Percentiles rank a stretch among this genome's conserved stretches.
Conservation (phyloP, 805 yeast genomes). For the Torulaspora delbrueckii region DNA sequence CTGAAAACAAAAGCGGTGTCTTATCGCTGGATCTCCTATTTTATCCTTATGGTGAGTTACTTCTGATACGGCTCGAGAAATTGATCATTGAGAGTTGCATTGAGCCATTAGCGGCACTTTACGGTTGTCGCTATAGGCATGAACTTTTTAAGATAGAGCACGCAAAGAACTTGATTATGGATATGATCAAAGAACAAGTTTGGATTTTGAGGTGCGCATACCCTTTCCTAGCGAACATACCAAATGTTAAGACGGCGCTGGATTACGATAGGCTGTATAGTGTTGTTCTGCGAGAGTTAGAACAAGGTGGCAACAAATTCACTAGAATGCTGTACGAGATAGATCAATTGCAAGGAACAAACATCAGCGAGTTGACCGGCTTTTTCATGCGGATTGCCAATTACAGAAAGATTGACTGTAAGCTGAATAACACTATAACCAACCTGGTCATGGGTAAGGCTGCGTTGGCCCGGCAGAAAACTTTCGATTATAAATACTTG, state of each 20-base stretch:
- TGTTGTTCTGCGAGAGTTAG: conserved; percentile 33
- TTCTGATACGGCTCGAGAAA: conserved; percentile 21
- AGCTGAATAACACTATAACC: conserved; percentile 44
- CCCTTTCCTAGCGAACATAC: conserved; percentile 19
- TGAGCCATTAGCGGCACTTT: conserved; percentile 25
- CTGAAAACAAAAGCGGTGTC: conserved; percentile 3
- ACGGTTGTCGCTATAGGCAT: conserved; percentile 18
- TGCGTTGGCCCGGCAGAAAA: conserved; percentile 16
- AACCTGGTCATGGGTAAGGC: conserved; percentile 41
- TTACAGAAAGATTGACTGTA: conserved; percentile 39
- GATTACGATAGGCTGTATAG: conserved; percentile 35
- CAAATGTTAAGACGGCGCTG: conserved; percentile 27
- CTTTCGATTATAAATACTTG: conserved; percentile 22
- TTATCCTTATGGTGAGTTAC: conserved; percentile 22
- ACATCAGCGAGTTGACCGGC: conserved; percentile 66
- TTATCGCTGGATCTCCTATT: conserved; percentile 8
- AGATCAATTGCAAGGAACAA: conserved; percentile 43
- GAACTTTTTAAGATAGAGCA: conserved; percentile 18
- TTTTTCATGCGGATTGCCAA: conserved; percentile 51
- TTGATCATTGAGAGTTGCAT: conserved; percentile 25
- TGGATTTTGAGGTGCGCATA: conserved; percentile 15
- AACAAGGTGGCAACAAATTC: conserved; percentile 46
- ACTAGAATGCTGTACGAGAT: conserved; percentile 31
- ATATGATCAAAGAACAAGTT: conserved; percentile 26
- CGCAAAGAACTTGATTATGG: conserved; percentile 8